Conservation (phyloP, 108 stramenopile genomes). For the Schizochytrium sp. region DNA sequence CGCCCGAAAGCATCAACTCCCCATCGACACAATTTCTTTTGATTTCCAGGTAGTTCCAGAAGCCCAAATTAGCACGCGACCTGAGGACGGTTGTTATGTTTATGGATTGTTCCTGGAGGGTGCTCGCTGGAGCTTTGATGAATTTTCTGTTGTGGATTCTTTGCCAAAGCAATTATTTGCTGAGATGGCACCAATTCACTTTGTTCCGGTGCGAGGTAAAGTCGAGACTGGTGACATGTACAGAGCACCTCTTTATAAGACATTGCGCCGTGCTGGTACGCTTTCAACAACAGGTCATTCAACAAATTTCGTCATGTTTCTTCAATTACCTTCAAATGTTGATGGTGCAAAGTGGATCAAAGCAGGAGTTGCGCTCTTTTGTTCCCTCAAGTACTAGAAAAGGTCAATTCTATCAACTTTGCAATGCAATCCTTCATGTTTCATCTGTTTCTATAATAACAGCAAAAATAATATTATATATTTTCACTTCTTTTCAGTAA, state of each 20-base stretch:
- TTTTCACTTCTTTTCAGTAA: too few relatives aligned
- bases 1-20: constrained; percentile 69
- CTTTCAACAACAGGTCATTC: constrained; percentile 78
- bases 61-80: background rate
- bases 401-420: background rate
- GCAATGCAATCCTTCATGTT: too few relatives aligned
- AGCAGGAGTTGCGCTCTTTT: constrained; percentile 81
- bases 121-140: constrained; percentile 71
- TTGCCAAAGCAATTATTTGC: constrained; percentile 75
- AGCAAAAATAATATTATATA: too few relatives aligned
- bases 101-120: constrained; percentile 77
- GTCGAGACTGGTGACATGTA: background rate
- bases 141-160: constrained; percentile 67
- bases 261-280: constrained; percentile 72
- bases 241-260: constrained; percentile 72
- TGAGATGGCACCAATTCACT: constrained; percentile 66
- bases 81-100: constrained; percentile 74
- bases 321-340: constrained; percentile 69
- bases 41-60: constrained; percentile 68
- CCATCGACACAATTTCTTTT: constrained; percentile 77
- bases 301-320: constrained; percentile 77
- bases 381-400: constrained; percentile 74
- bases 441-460: too few relatives aligned
- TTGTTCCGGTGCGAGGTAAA: constrained; percentile 23
- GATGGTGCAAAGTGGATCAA: constrained; percentile 82